Conservation (phyloP, 768 basidiomycete species). For the Leucosporidium creatinivorum region DNA sequence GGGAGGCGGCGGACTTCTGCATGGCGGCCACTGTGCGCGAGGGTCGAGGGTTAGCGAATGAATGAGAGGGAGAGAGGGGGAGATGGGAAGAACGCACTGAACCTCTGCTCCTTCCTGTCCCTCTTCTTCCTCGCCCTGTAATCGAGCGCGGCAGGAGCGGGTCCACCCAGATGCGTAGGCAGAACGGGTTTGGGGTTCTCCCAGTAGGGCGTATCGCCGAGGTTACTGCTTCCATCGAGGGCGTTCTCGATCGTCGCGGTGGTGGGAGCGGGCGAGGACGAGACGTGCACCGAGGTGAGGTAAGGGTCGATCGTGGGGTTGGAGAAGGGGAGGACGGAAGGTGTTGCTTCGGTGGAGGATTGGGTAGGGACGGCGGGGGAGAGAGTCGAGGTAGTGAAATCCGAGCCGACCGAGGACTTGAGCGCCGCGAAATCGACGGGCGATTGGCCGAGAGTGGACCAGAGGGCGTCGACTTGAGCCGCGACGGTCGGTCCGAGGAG, state of each 20-base stretch:
- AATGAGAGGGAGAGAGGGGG: background rate
- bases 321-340: conserved; percentile 43
- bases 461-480: conserved; percentile 17
- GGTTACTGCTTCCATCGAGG: conserved; percentile 12
- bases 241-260: conserved; percentile 21
- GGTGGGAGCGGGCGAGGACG: conserved; percentile 29
- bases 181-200: conserved; percentile 38
- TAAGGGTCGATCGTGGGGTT: conserved; percentile 39
- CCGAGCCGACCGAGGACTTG: conserved; percentile 13
- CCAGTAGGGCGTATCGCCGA: conserved; percentile 23
- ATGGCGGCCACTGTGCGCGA: conserved; percentile 45
- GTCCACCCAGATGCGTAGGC: conserved; percentile 54
- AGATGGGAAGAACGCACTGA: conserved; percentile 38
- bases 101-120: conserved; percentile 51
- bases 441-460: conserved; percentile 34
- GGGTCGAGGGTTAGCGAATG: background rate
- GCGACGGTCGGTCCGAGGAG: conserved; percentile 41
- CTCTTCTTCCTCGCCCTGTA: conserved; percentile 44
- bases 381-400: background rate
- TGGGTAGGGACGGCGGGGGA: conserved; percentile 30
- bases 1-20: conserved; percentile 55
- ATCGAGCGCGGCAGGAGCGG: conserved; percentile 40
- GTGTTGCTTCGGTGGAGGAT: conserved; percentile 19
- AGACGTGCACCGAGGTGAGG: conserved; percentile 42
- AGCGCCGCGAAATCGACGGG: conserved; percentile 39